Evolutionary conservation across 306 rosid genomes (phyloP), one percentile per base, ranked within the genome.

Genomic region (Fagus sylvatica): DNA sequence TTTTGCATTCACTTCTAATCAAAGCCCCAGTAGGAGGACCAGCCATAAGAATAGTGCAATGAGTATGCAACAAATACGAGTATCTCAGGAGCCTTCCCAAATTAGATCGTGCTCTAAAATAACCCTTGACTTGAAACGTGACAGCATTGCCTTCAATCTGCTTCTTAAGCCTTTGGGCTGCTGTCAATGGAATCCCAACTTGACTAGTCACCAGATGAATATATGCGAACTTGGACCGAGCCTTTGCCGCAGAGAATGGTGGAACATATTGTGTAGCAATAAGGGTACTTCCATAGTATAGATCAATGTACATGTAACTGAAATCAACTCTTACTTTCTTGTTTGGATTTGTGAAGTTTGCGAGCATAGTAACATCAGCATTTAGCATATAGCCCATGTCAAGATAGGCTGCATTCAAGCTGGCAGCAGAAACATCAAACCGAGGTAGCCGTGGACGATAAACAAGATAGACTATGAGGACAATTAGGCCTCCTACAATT

Each of bases 261-360:
- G 86, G 85, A 10, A 96, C 79, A 71, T 85, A 89, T 53, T 89
- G 93, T 6, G 91, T 48, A 22, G 96, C 91, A 49, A 96, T 66
- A 19, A 88, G 91, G 68, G 97, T 88, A 15, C 79, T 77, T 40
- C 94, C 99, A 8, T 88, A 93, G 81, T 91, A 85, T 1, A 91
- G 81, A 75, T 85, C 78, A n/a, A 96, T 62, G 36, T 1, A 76
- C 79, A 91, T 84, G 22, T 85, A 81, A 84, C 92, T 93, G 88
- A 88, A 96, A 73, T 91, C 93, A 54, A 96, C 89, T 15, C 84
- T 87, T 0, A 90, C 97, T 80, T 89, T 96, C 86, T 84, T 89
- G 89, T 93, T 96, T 53, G 99, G 99, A 55, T 96, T 96, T 61
- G 96, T 87, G 89, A 96, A 89, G 84, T 96, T 93, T 59, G 91